phyloP scores from a whole-genome alignment of 306 rosid species.

The Ormosia emarginata region DNA sequence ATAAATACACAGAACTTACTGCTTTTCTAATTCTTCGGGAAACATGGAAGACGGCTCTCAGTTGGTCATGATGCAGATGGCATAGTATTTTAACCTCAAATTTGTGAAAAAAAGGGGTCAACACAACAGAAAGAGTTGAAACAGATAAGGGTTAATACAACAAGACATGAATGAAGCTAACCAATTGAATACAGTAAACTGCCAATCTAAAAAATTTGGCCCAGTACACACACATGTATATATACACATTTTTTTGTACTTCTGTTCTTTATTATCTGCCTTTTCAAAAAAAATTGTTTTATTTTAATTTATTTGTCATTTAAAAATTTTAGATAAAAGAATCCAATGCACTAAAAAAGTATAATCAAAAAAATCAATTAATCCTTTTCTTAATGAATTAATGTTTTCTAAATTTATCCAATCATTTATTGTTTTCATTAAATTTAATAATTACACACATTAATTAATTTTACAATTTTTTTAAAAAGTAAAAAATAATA shows the following conservation, averaged over 20 bases:
- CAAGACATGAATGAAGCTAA: neutral
- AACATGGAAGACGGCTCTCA: constrained; percentile 89
- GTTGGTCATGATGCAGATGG: constrained; percentile 91
- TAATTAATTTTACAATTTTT: no score
- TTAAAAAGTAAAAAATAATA: no score
- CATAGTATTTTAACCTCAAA: constrained; percentile 79
- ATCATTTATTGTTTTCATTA: no score
- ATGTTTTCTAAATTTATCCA: no score
- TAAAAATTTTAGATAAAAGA: no score
- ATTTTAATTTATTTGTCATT: no score
- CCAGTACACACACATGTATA: neutral
- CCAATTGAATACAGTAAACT: neutral
- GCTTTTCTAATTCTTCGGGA: constrained; percentile 79
- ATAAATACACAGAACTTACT: constrained; percentile 47
- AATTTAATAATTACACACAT: no score
- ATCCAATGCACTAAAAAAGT: no score
- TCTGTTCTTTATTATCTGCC: no score
- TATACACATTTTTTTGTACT: neutral
- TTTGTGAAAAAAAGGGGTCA: constrained; percentile 26
- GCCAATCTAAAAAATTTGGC: neutral
- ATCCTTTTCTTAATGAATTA: no score
- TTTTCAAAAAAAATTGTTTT: no score
- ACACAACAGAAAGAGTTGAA: constrained; percentile 1
- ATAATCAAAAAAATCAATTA: no score
- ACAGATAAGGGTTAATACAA: neutral